Percentiles rank a stretch among this genome's conserved stretches.
phyloP scores from a whole-genome alignment of 169 alveolate species.

The Cryptosporidium viatorum region DNA sequence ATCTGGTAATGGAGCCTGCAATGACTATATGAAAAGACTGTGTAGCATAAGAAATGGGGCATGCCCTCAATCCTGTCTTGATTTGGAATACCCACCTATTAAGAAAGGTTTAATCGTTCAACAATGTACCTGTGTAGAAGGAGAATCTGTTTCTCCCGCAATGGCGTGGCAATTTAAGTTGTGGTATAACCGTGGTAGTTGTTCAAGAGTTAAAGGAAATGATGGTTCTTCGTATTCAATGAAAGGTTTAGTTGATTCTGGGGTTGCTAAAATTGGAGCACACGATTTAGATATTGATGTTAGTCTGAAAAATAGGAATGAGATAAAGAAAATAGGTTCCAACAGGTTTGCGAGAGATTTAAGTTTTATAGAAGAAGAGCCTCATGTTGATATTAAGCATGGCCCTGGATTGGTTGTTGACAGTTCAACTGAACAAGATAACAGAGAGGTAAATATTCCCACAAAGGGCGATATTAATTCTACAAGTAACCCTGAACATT shows the following conservation, averaged over 20 bases:
- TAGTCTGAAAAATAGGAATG: conserved; percentile 9
- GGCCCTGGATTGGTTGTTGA: conserved; percentile 49
- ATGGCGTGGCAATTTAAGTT: conserved; percentile 65
- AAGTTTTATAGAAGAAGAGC: conserved; percentile 5
- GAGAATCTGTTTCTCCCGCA: conserved; percentile 52
- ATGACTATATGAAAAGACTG: conserved; percentile 68
- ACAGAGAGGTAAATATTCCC: conserved; percentile 5
- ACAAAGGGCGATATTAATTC: conserved; percentile 25
- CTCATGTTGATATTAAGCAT: conserved; percentile 9
- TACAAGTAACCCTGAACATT: background rate
- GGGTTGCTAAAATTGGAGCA: conserved; percentile 27
- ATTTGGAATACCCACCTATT: conserved; percentile 40
- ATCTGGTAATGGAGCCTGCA: conserved; percentile 34
- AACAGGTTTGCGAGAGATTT: conserved; percentile 72
- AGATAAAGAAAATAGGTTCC: background rate
- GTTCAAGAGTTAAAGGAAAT: conserved; percentile 44
- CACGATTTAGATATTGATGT: conserved; percentile 17
- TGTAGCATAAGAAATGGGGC: conserved; percentile 74
- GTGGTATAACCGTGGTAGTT: conserved; percentile 68
- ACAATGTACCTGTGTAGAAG: conserved; percentile 59
- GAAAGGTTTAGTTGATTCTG: conserved; percentile 7
- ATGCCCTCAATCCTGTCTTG: conserved; percentile 64
- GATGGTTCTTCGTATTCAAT: conserved; percentile 53
- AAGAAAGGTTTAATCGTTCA: conserved; percentile 72
- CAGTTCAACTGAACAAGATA: conserved; percentile 11